Percentiles rank a stretch among this genome's conserved stretches.
Conservation (phyloP, 208 protist species). For the Leishmania tarentolae region DNA sequence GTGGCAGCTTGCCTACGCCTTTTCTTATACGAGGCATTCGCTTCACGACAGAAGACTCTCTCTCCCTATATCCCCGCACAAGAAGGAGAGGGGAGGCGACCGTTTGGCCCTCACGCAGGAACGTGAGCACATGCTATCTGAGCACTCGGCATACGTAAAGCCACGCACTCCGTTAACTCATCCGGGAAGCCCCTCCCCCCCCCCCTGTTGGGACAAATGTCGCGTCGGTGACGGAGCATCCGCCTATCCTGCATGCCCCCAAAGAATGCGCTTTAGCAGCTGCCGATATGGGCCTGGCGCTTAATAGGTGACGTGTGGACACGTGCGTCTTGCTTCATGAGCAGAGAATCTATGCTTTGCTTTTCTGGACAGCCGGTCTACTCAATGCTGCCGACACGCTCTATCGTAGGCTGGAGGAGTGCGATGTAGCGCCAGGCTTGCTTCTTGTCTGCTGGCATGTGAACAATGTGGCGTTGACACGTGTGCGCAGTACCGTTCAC, state of each 20-base stretch:
- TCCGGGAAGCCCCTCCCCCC: too few relatives aligned
- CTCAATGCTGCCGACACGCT: neutral
- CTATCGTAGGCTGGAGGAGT: neutral
- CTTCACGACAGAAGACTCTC: too few relatives aligned
- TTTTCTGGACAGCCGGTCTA: neutral
- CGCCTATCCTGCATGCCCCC: neutral
- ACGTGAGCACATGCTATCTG: too few relatives aligned
- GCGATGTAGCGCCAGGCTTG: neutral
- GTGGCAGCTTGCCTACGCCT: too few relatives aligned
- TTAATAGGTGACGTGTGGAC: neutral
- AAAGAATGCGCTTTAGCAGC: neutral
- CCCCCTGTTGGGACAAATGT: neutral
- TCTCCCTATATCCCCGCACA: too few relatives aligned
- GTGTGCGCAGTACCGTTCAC: neutral
- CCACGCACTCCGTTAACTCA: too few relatives aligned
- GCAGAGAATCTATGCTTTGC: neutral
- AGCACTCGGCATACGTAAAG: too few relatives aligned
- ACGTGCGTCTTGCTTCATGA: neutral
- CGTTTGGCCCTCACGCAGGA: too few relatives aligned
- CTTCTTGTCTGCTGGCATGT: neutral
- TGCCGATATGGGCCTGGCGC: neutral
- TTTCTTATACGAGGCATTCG: too few relatives aligned
- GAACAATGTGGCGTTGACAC: neutral
- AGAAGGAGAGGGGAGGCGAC: too few relatives aligned
- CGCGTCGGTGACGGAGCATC: neutral